A percentile compares a stretch with the other conserved stretches of the same genome.
phyloP scores from a whole-genome alignment of 148 eudicot genomes.

The Chenopodium berlandieri region DNA sequence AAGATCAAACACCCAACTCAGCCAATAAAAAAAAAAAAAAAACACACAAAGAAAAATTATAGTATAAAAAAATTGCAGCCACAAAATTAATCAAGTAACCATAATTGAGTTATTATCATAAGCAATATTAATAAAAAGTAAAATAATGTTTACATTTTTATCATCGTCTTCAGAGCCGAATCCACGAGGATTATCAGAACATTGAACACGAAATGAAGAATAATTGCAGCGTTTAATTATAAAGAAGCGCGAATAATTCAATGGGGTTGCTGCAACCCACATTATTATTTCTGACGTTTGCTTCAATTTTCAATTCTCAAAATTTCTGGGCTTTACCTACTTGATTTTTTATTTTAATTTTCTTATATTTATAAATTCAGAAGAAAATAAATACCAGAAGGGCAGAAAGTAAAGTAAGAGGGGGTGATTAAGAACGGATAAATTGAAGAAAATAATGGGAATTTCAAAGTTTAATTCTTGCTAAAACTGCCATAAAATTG shows the following conservation, averaged over 20 bases:
- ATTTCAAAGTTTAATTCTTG: too few relatives aligned
- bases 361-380: neutral
- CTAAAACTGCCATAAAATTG: too few relatives aligned
- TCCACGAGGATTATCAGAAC: conserved; percentile 26
- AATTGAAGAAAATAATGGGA: neutral
- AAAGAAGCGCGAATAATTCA: conserved; percentile 8
- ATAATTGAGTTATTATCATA: neutral
- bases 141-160: neutral
- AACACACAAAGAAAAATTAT: neutral
- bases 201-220: conserved; percentile 5
- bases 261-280: conserved; percentile 21
- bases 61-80: neutral
- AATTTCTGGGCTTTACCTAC: neutral
- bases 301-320: conserved; percentile 3
- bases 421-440: neutral
- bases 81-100: neutral
- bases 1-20: neutral
- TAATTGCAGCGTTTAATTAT: neutral
- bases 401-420: neutral
- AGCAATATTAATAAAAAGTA: neutral
- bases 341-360: neutral
- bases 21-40: neutral
- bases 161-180: conserved; percentile 16
- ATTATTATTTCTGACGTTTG: neutral
- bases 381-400: neutral